These are phyloP conservation scores for Aspergillus versicolor DNA, from an alignment of 2,329 filamentous ascomycete genomes.

Conservation along the genomic window DNA sequence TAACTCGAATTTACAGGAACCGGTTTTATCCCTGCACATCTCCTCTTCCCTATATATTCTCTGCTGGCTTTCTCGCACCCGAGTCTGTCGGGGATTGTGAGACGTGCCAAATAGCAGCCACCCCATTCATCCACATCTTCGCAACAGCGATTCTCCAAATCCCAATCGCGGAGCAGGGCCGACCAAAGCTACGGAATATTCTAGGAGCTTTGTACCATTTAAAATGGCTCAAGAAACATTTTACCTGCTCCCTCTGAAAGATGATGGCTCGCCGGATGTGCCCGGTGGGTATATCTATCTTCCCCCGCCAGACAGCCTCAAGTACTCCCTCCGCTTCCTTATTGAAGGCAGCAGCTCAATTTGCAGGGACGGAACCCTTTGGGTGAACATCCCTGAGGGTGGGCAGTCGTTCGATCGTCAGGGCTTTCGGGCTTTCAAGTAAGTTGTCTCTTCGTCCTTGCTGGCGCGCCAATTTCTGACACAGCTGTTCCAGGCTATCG, in stretches of 20 bases:
- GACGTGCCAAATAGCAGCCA: not conserved
- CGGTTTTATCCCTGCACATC: conserved; percentile 7
- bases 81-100: not conserved
- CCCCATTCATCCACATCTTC: not conserved
- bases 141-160: conserved; percentile 1
- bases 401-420: conserved; percentile 74
- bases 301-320: conserved; percentile 69
- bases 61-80: not conserved
- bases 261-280: conserved; percentile 88
- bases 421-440: conserved; percentile 87
- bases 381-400: conserved; percentile 88
- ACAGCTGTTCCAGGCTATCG: conserved; percentile 56
- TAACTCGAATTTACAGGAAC: conserved; percentile 16
- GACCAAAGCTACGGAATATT: not conserved
- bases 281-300: conserved; percentile 90
- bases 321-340: conserved; percentile 79
- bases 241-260: conserved; percentile 86
- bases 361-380: conserved; percentile 88
- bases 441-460: conserved; percentile 34
- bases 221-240: conserved; percentile 7
- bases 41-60: conserved; percentile 1
- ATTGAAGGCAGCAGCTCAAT: conserved; percentile 95
- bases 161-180: not conserved
- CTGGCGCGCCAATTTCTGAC: conserved; percentile 16
- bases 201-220: not conserved